Conservation (phyloP, 73 alveolate species). For the Stentor coeruleus region DNA sequence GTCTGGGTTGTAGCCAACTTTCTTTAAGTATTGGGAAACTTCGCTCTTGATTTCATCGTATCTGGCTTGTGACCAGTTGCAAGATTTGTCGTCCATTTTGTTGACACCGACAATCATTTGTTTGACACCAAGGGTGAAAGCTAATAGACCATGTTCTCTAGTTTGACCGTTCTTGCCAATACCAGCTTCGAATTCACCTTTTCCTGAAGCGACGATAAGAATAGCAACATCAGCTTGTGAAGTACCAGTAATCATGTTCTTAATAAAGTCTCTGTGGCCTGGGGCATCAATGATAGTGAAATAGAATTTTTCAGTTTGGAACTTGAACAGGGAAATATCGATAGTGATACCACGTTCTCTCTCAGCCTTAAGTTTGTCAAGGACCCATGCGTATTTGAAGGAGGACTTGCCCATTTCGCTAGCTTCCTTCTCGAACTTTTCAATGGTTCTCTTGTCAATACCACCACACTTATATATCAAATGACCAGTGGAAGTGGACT, state of each 20-base stretch:
- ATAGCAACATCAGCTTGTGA: conserved; percentile 90
- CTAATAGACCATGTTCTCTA: conserved; percentile 92
- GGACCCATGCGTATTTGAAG: conserved; percentile 83
- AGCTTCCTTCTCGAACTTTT: conserved; percentile 34
- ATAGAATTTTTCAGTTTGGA: conserved; percentile 59
- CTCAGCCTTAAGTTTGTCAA: conserved; percentile 87
- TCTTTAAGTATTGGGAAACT: conserved; percentile 52
- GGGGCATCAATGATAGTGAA: conserved; percentile 96
- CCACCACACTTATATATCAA: conserved; percentile 54
- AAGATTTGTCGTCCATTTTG: conserved; percentile 73
- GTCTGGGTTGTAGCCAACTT: conserved; percentile 32
- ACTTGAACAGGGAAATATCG: conserved; percentile 83
- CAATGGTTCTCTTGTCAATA: conserved; percentile 42
- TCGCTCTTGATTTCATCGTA: conserved; percentile 50
- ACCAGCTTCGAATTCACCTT: conserved; percentile 75
- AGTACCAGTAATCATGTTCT: conserved; percentile 97
- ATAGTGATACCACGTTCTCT: conserved; percentile 96
- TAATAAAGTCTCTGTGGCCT: conserved; percentile 97
- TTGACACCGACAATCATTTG: conserved; percentile 69
- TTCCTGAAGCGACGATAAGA: conserved; percentile 71
- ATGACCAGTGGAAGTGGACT: conserved; percentile 92
- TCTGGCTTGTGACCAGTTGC: conserved; percentile 75
- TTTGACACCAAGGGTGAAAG: conserved; percentile 75
- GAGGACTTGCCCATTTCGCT: conserved; percentile 55
- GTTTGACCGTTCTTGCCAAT: conserved; percentile 71